A percentile compares a stretch with the other conserved stretches of the same genome.
Evolutionary conservation across 352 stramenopile species (phyloP).

Genomic region (Phytophthora brassicae): DNA sequence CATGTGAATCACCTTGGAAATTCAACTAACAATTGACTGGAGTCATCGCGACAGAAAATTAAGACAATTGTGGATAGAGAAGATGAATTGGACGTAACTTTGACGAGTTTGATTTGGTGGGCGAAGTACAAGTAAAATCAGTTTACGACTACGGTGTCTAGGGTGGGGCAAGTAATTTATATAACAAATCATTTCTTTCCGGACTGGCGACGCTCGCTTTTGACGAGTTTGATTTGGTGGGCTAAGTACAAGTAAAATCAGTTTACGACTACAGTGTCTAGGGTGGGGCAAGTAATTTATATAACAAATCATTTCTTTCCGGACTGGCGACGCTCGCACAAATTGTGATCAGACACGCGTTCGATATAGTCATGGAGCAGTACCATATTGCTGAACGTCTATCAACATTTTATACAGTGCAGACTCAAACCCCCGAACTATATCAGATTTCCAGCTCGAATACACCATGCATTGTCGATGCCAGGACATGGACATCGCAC

Average conservation of each 20-base stretch:
- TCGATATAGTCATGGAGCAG: constrained; percentile 4
- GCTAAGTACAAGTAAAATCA: neutral
- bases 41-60: constrained; percentile 7
- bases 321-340: neutral
- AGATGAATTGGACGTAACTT: constrained; percentile 1
- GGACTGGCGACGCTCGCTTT: too few species aligned
- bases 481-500: neutral
- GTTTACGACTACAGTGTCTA: neutral
- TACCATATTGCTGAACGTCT: neutral
- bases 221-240: constrained; percentile 1
- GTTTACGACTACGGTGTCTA: neutral
- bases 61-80: constrained; percentile 3
- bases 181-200: too few species aligned
- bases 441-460: neutral
- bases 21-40: constrained; percentile 24
- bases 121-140: neutral
- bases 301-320: neutral
- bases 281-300: neutral
- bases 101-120: constrained; percentile 1
- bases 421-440: neutral
- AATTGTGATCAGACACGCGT: neutral
- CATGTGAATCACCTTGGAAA: constrained; percentile 10
- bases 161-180: too few species aligned
- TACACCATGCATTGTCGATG: neutral
- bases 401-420: neutral